phyloP scores from a whole-genome alignment of 345 rosid genomes.

The Euphorbia lathyris region DNA sequence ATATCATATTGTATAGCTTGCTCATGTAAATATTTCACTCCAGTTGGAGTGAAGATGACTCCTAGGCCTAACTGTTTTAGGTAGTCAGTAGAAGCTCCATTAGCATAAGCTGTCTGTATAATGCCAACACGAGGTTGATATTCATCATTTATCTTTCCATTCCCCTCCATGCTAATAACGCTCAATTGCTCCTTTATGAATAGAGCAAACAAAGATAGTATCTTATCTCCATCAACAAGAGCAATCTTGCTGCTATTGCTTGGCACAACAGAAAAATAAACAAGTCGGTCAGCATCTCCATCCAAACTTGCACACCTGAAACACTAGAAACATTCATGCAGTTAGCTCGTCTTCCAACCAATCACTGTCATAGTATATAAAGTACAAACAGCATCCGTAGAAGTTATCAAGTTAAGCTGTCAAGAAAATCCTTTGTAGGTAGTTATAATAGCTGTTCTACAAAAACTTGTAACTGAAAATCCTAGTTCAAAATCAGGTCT shows the following conservation, averaged over 20 bases:
- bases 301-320: conserved; percentile 95
- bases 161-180: conserved; percentile 34
- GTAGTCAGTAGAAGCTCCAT: conserved; percentile 85
- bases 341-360: conserved; percentile 19
- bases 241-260: conserved; percentile 41
- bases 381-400: neutral
- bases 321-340: conserved; percentile 34
- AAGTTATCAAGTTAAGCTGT: neutral
- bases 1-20: conserved; percentile 78
- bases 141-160: conserved; percentile 18
- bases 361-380: neutral
- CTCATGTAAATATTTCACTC: conserved; percentile 83
- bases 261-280: conserved; percentile 55
- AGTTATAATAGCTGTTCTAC: conserved; percentile 1
- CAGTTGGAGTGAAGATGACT: conserved; percentile 71
- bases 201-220: conserved; percentile 75
- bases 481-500: neutral
- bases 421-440: neutral
- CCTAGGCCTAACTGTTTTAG: conserved; percentile 65
- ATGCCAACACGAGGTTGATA: conserved; percentile 57
- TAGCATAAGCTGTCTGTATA: conserved; percentile 95
- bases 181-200: conserved; percentile 75
- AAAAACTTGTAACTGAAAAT: neutral
- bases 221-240: conserved; percentile 94
- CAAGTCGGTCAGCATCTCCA: conserved; percentile 93